A percentile compares a stretch with the other conserved stretches of the same genome.
Conservation (phyloP, 495 filamentous ascomycete genomes). For the Apodospora peruviana region DNA sequence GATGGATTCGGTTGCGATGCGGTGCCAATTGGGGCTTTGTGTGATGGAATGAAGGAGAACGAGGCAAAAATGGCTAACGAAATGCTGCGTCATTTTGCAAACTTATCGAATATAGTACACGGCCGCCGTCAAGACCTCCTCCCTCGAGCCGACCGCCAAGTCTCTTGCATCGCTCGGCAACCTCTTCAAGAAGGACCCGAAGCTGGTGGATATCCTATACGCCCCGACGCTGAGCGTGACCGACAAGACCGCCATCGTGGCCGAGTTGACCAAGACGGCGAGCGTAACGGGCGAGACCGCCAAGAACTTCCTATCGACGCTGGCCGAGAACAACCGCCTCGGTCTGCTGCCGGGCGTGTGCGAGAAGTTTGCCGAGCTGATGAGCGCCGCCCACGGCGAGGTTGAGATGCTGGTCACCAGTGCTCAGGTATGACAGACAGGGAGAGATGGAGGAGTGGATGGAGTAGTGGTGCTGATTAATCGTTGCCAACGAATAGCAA, state of each 20-base stretch:
- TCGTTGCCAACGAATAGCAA: conserved; percentile 45
- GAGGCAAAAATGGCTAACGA: conserved; percentile 5
- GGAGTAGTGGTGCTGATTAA: not conserved
- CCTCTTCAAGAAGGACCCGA: conserved; percentile 71
- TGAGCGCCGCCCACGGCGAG: conserved; percentile 86
- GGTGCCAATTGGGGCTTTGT: not conserved
- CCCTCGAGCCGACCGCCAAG: conserved; percentile 76
- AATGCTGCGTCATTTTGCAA: conserved; percentile 31
- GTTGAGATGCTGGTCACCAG: conserved; percentile 85
- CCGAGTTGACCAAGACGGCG: conserved; percentile 74
- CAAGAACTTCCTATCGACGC: conserved; percentile 85
- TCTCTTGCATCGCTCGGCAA: conserved; percentile 64
- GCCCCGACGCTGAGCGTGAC: conserved; percentile 69
- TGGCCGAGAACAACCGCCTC: conserved; percentile 95
- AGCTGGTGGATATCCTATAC: conserved; percentile 66
- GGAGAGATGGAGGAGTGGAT: too few species aligned
- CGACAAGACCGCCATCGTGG: conserved; percentile 80
- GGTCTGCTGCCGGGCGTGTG: conserved; percentile 73
- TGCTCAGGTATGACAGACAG: conserved; percentile 70
- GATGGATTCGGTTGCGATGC: too few species aligned
- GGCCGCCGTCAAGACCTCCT: conserved; percentile 77
- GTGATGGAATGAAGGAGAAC: not conserved
- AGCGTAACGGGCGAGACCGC: conserved; percentile 69
- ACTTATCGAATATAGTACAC: conserved; percentile 77
- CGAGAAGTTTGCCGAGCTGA: conserved; percentile 81